A percentile compares a stretch with the other conserved stretches of the same genome.
Evolutionary conservation across 169 alveolate species (phyloP).

Genomic region (Amoebophrya sp.): DNA sequence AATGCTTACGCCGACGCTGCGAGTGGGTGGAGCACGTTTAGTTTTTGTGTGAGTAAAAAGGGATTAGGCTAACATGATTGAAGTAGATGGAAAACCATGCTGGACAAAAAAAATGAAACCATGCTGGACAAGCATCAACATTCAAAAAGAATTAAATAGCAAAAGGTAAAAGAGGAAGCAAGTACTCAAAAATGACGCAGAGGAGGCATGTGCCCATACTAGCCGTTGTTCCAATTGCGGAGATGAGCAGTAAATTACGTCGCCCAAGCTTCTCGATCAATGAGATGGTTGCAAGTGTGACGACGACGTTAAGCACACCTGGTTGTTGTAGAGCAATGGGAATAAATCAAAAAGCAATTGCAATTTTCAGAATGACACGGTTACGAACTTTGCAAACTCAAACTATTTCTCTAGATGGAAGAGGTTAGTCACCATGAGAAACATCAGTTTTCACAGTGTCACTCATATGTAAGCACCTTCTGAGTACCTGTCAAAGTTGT

Average conservation of each 20-base stretch:
- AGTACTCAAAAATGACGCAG: background rate
- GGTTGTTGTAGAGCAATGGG: background rate
- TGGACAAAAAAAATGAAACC: too few species aligned
- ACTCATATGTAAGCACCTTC: too few species aligned
- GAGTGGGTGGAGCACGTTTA: too few species aligned
- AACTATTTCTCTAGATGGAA: too few species aligned
- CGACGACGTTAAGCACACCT: constrained; percentile 44
- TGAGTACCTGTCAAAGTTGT: background rate
- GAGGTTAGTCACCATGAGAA: too few species aligned
- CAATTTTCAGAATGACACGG: background rate
- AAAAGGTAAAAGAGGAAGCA: background rate
- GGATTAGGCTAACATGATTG: too few species aligned
- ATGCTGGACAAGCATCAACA: too few species aligned
- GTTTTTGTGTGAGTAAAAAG: too few species aligned
- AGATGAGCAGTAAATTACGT: constrained; percentile 55
- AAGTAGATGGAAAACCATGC: too few species aligned
- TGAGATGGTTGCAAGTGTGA: constrained; percentile 52
- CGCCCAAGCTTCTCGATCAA: constrained; percentile 63
- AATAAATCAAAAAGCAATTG: background rate
- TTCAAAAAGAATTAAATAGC: too few species aligned
- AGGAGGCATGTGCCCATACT: background rate
- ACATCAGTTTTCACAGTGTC: too few species aligned
- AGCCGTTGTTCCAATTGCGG: constrained; percentile 44
- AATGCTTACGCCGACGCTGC: background rate
- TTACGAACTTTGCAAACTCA: too few species aligned